Conservation (phyloP, 202 grass and related monocot genomes). For the Brachypodium distachyon region DNA sequence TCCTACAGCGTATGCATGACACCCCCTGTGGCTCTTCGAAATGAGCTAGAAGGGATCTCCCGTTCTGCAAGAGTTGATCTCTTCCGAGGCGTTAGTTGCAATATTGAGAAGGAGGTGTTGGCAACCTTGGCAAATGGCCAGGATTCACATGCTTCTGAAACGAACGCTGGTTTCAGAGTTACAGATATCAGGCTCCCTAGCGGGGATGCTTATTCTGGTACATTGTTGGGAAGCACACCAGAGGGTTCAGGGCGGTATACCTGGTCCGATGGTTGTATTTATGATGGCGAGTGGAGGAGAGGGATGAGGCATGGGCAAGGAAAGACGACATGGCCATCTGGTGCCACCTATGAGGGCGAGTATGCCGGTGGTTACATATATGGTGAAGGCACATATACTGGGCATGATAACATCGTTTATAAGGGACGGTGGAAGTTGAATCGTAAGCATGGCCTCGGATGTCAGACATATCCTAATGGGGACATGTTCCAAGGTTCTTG, state of each 20-base stretch:
- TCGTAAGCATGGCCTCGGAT: conserved; percentile 81
- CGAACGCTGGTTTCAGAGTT: conserved; percentile 49
- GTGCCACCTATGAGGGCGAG: conserved; percentile 65
- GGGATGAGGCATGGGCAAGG: conserved; percentile 92
- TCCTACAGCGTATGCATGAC: conserved; percentile 63
- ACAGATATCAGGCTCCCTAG: conserved; percentile 57
- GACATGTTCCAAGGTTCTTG: conserved; percentile 89
- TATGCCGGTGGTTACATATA: conserved; percentile 87
- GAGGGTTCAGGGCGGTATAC: conserved; percentile 75
- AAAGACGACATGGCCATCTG: conserved; percentile 57
- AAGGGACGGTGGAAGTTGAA: conserved; percentile 92
- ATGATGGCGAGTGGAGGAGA: conserved; percentile 80
- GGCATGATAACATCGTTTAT: conserved; percentile 57
- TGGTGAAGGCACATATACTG: conserved; percentile 69
- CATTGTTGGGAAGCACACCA: conserved; percentile 63
- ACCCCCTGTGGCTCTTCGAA: conserved; percentile 53
- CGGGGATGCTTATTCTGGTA: conserved; percentile 64
- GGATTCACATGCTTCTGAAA: conserved; percentile 32
- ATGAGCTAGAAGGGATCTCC: conserved; percentile 44
- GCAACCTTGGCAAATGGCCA: conserved; percentile 39
- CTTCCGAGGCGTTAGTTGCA: conserved; percentile 42
- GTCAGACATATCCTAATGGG: conserved; percentile 73
- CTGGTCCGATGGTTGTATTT: conserved; percentile 79
- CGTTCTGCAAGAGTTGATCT: conserved; percentile 41
- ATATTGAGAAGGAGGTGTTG: conserved; percentile 39